Percentiles rank a stretch among this genome's conserved stretches.
Conservation (phyloP, 1,284 basidiomycete species). For the Ceratobasidium papillatum region DNA sequence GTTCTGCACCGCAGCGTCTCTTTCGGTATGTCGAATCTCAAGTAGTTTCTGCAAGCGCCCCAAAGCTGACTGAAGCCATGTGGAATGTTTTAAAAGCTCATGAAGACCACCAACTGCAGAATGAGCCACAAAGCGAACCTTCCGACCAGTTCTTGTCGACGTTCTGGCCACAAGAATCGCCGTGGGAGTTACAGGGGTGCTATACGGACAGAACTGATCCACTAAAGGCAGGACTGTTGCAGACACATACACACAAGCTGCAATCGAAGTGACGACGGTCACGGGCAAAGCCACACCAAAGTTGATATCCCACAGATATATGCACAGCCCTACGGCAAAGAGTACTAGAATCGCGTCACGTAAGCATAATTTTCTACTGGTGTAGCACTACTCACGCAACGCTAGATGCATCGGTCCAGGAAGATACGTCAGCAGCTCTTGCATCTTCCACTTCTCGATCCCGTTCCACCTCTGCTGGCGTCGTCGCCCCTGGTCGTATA, state of each 20-base stretch:
- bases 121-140: not conserved
- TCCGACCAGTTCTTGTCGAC: not conserved
- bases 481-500: not conserved
- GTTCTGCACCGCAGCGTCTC: not conserved
- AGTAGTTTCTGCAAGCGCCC: not conserved
- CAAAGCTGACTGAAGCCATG: not conserved
- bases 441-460: conserved; percentile 17
- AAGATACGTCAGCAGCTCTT: not conserved
- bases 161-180: too few species aligned
- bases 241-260: not conserved
- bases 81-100: not conserved
- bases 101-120: not conserved
- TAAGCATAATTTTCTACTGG: not conserved
- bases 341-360: not conserved
- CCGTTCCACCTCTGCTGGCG: conserved; percentile 10
- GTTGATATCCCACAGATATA: conserved; percentile 17
- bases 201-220: conserved; percentile 13
- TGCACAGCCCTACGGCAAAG: conserved; percentile 15
- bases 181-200: not conserved
- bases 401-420: conserved; percentile 2
- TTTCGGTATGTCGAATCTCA: not conserved
- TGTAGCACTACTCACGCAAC: not conserved
- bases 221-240: not conserved
- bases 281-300: not conserved
- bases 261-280: not conserved